Base-by-base conservation (phyloP, 306 rosid species). In the Lathyrus tuberosus region DNA sequence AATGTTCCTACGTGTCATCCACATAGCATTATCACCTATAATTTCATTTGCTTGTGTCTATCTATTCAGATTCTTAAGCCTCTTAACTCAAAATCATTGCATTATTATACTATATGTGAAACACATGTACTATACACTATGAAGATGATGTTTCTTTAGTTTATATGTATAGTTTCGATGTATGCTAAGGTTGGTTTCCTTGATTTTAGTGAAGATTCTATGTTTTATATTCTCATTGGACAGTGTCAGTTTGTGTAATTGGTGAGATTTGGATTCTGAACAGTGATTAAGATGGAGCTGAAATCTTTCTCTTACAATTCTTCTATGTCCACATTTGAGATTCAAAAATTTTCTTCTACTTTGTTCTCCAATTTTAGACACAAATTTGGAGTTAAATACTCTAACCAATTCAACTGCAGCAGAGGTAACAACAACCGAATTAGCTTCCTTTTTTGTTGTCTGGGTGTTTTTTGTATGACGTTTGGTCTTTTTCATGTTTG, bases 271-370 rank as follows among this genome's bases (percentile, higher is more conserved):
- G 7, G 52, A 46, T 46, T 46, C 20, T 46, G 52, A 46, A 16
- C 46, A 44, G 30, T 65, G 72, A 62, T 52, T 14, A 56, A 24
- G 72, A 93, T 85, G 96, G 96, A 87, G 78, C 75, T 84, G 61
- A 86, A 79, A 44, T 73, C 72, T 58, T 79, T 84, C 63, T 87
- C 82, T 74, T 54, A 86, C 18, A 81, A 49, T 38, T 65, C 84
- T 38, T 65, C 84, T 41, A 10, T 79, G 72, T 85, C 81, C 46
- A 6, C 82, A 5, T 89, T 80, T 81, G 90, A 90, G 40, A 73
- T 71, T 28, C 78, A 78, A 79, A 80, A 80, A 73, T 62, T 66
- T 28, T 78, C 62, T 35, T 62, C 84, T 51, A 59, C 43, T 60
- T 75, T 67, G 1, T 58, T 88, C 77, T 69, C 74, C 3, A 75